phyloP scores from a whole-genome alignment of 768 basidiomycete genomes.

The Calocera viscosa region DNA sequence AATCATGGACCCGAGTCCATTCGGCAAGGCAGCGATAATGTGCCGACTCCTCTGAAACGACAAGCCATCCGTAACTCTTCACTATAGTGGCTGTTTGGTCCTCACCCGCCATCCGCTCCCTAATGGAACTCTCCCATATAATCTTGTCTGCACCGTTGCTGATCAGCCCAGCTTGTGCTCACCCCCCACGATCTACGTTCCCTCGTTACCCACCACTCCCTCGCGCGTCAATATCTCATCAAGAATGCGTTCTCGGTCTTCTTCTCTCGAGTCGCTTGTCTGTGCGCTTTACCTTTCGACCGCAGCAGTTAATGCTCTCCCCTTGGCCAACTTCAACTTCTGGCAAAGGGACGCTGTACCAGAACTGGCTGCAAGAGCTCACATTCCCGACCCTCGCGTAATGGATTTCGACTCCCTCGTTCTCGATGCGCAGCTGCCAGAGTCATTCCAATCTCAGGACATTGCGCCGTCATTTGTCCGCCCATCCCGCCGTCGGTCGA shows the following conservation, averaged over 20 bases:
- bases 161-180: neutral
- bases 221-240: neutral
- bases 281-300: neutral
- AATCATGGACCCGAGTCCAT: neutral
- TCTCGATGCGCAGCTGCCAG: neutral
- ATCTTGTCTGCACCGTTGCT: neutral
- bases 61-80: neutral
- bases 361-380: neutral
- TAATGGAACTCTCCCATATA: neutral
- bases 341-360: neutral
- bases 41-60: neutral
- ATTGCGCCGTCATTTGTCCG: neutral
- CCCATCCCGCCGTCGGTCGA: neutral
- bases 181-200: neutral
- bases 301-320: neutral
- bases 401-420: neutral
- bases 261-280: slow-evolving; percentile 6
- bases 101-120: neutral
- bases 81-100: neutral
- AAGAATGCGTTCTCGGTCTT: neutral
- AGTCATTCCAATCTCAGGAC: neutral
- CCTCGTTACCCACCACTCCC: neutral
- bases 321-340: neutral
- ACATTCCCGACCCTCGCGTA: neutral
- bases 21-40: neutral